Conservation (phyloP, 1,139 yeast species). For the Taphrina communis region DNA sequence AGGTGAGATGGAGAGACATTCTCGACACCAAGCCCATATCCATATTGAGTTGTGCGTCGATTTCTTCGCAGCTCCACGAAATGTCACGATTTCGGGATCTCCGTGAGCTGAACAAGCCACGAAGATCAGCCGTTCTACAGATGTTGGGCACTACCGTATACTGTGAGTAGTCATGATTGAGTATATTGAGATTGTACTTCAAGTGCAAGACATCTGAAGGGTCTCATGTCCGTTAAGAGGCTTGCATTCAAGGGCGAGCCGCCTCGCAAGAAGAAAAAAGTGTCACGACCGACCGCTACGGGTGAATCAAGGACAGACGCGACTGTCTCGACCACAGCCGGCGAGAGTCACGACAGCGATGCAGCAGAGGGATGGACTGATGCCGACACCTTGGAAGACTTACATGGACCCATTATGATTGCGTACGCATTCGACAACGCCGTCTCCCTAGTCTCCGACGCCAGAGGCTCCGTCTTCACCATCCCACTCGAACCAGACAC, state of each 20-base stretch:
- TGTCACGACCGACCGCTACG: background rate
- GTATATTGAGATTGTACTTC: too few species aligned
- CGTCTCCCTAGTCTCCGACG: constrained; percentile 39
- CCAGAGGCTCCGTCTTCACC: constrained; percentile 39
- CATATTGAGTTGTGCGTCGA: too few species aligned
- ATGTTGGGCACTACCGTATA: too few species aligned
- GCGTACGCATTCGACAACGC: constrained; percentile 23
- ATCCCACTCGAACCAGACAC: constrained; percentile 24
- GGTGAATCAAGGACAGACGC: background rate
- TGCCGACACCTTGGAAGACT: constrained; percentile 23
- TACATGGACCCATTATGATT: constrained; percentile 33
- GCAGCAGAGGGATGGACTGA: constrained; percentile 33
- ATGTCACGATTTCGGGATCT: too few species aligned
- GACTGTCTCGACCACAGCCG: constrained; percentile 8
- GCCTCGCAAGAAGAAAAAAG: constrained; percentile 9
- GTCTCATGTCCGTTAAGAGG: constrained; percentile 14
- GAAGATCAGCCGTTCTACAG: too few species aligned
- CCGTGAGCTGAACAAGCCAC: too few species aligned
- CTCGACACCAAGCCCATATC: too few species aligned
- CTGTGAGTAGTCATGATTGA: too few species aligned
- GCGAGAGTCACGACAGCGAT: background rate
- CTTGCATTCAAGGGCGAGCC: constrained; percentile 37
- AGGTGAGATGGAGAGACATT: too few species aligned
- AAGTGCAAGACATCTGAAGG: too few species aligned
- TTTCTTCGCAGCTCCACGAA: too few species aligned